phyloP scores from a whole-genome alignment of 1,284 basidiomycete genomes.

The Naganishia sp. region DNA sequence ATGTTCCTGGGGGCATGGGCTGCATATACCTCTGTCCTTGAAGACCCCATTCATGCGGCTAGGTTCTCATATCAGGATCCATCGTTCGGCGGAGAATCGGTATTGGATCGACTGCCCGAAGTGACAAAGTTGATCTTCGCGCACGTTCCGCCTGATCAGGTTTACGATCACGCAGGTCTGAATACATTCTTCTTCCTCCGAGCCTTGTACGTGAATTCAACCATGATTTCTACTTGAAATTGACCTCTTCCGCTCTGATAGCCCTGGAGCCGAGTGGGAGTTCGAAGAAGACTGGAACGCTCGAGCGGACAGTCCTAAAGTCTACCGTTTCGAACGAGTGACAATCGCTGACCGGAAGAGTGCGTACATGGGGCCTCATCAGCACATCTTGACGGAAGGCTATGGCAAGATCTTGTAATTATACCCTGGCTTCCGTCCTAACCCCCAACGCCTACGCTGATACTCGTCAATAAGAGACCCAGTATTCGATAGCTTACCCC shows the following conservation, averaged over 20 bases:
- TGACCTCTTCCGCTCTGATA: background rate
- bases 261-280: constrained; percentile 17
- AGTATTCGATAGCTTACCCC: constrained; percentile 6
- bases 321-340: constrained; percentile 11
- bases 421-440: background rate
- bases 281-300: constrained; percentile 22
- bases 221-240: background rate
- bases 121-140: constrained; percentile 5
- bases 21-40: constrained; percentile 26
- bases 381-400: background rate
- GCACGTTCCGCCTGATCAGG: background rate
- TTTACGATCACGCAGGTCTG: constrained; percentile 17
- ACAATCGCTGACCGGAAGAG: constrained; percentile 18
- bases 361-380: constrained; percentile 2
- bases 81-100: background rate
- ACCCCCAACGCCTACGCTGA: background rate
- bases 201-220: constrained; percentile 5
- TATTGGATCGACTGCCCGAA: background rate
- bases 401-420: constrained; percentile 10
- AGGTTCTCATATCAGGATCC: background rate
- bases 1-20: constrained; percentile 43
- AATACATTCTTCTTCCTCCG: constrained; percentile 16
- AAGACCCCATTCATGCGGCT: no score
- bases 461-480: constrained; percentile 19
- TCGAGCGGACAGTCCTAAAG: constrained; percentile 8